phyloP scores from a whole-genome alignment of 2,329 filamentous ascomycete species.

The Ophiostoma triangulosporum region DNA sequence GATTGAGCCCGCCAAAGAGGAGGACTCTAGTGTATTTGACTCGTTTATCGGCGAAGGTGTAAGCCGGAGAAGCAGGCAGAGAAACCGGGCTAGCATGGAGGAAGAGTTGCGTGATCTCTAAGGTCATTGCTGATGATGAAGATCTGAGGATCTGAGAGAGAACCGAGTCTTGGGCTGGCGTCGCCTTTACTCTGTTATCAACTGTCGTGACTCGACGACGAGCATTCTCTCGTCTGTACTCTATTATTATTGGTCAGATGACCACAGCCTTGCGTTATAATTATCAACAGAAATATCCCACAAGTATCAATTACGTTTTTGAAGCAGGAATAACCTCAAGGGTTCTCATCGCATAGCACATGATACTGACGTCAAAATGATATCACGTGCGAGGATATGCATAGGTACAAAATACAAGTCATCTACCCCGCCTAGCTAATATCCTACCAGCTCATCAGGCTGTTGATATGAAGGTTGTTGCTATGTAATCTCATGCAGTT shows the following conservation, averaged over 20 bases:
- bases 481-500: background rate
- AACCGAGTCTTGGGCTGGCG: no score
- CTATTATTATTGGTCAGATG: no score
- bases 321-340: no score
- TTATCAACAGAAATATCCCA: no score
- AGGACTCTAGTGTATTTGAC: slow-evolving; percentile 3
- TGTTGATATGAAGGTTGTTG: background rate
- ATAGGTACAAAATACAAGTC: background rate
- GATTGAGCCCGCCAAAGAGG: background rate
- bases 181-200: no score
- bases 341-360: no score
- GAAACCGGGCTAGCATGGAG: slow-evolving; percentile 7
- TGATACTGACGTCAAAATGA: background rate
- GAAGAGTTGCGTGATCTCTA: slow-evolving; percentile 14
- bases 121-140: no score
- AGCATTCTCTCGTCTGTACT: no score
- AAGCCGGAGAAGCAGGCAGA: slow-evolving; percentile 3
- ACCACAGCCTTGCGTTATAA: no score
- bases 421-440: background rate
- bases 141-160: no score
- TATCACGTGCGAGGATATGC: background rate
- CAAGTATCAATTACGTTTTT: no score
- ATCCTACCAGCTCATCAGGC: background rate
- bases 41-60: slow-evolving; percentile 5
- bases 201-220: no score